A percentile compares a stretch with the other conserved stretches of the same genome.
These are phyloP conservation scores for Pythium sukuiense DNA, from an alignment of 352 stramenopile species.

Conservation along the genomic window DNA sequence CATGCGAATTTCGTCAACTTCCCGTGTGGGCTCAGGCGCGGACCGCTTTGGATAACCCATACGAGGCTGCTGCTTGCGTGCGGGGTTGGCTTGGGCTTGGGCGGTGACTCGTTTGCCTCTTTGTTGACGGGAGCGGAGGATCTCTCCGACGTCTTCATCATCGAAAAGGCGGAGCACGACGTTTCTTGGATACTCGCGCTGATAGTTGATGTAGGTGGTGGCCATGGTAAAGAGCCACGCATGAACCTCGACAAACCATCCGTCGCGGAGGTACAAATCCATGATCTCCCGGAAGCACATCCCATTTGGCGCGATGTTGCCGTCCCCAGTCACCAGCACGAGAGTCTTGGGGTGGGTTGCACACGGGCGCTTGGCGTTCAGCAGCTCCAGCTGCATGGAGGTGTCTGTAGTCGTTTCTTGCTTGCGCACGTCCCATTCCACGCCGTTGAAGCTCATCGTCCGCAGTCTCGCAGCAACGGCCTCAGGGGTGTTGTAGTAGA, in stretches of 20 bases:
- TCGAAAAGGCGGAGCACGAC: slow-evolving; percentile 36
- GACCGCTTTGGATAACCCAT: background rate
- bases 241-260: slow-evolving; percentile 42
- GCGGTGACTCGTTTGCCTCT: slow-evolving; percentile 2
- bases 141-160: slow-evolving; percentile 20
- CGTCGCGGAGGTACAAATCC: slow-evolving; percentile 33
- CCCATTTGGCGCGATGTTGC: slow-evolving; percentile 35
- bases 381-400: slow-evolving; percentile 36
- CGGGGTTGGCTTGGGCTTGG: background rate
- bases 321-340: slow-evolving; percentile 42
- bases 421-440: slow-evolving; percentile 31
- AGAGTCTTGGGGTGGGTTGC: slow-evolving; percentile 35
- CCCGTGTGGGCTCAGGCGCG: background rate
- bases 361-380: slow-evolving; percentile 29
- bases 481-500: slow-evolving; percentile 37
- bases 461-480: slow-evolving; percentile 20
- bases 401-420: slow-evolving; percentile 35
- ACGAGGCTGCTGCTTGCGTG: background rate
- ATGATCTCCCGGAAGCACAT: slow-evolving; percentile 35
- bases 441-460: slow-evolving; percentile 17
- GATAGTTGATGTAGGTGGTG: slow-evolving; percentile 36
- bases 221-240: slow-evolving; percentile 38
- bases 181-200: slow-evolving; percentile 27
- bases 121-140: slow-evolving; percentile 7
- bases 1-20: background rate